These are phyloP conservation scores for Vitis rupestris DNA, from an alignment of 164 flowering plant genomes.

Conservation along the genomic window DNA sequence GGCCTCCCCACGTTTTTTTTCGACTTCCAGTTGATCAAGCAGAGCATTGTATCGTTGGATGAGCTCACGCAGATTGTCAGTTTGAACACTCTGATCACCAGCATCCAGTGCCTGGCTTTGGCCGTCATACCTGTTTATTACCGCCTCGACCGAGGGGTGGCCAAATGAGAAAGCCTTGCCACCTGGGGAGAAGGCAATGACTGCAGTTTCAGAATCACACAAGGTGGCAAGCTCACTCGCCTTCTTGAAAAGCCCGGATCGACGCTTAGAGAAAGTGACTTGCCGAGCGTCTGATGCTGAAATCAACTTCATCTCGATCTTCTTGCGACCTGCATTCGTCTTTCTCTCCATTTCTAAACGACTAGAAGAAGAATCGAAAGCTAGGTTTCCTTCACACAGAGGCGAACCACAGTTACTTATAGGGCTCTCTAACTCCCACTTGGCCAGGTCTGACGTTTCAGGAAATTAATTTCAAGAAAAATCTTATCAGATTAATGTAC, in stretches of 20 bases:
- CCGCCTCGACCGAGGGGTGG: too few relatives aligned
- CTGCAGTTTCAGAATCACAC: not conserved
- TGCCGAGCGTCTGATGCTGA: not conserved
- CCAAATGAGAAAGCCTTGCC: not conserved
- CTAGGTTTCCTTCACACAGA: too few relatives aligned
- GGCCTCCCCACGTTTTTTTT: not conserved
- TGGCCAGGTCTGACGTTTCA: too few relatives aligned
- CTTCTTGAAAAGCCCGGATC: conserved; percentile 3
- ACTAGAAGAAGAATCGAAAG: too few relatives aligned
- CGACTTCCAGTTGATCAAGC: not conserved
- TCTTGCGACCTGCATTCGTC: not conserved
- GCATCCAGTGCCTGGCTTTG: too few relatives aligned
- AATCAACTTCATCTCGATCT: not conserved
- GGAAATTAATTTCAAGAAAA: too few relatives aligned
- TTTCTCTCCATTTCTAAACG: not conserved
- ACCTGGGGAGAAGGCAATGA: not conserved
- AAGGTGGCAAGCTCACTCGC: not conserved
- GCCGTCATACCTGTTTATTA: too few relatives aligned
- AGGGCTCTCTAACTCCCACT: too few relatives aligned
- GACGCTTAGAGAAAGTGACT: not conserved
- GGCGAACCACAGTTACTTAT: too few relatives aligned
- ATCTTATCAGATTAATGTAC: too few relatives aligned
- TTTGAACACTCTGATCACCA: not conserved
- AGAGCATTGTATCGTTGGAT: not conserved
- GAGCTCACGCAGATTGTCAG: not conserved